Evolutionary conservation across 352 stramenopile species (phyloP).

Genomic region (Heterotrichella gracilis): DNA sequence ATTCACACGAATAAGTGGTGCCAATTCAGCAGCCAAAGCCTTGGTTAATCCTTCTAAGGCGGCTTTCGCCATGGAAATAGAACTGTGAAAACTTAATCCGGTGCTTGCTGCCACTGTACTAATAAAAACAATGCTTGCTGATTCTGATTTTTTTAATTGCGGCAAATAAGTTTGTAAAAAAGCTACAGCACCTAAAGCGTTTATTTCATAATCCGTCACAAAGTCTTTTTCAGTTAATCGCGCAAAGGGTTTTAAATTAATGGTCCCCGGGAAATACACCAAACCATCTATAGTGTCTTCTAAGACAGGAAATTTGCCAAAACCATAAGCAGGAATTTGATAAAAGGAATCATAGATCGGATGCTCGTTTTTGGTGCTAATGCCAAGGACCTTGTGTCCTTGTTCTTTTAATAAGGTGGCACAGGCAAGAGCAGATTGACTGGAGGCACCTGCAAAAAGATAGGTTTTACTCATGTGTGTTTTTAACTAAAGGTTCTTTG

Average conservation of each 20-base stretch:
- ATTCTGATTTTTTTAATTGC: background rate
- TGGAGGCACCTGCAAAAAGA: background rate
- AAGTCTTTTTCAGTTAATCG: background rate
- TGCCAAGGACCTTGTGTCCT: background rate
- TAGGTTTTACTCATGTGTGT: background rate
- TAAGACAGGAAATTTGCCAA: background rate
- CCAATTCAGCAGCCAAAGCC: background rate
- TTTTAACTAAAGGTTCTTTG: too few relatives aligned
- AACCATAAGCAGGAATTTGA: background rate
- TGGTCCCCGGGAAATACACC: background rate
- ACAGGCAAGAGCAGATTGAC: background rate
- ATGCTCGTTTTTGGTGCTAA: background rate
- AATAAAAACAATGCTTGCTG: background rate
- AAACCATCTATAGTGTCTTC: background rate
- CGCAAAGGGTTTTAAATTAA: background rate
- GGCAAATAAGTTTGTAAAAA: background rate
- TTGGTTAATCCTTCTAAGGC: background rate
- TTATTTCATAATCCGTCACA: background rate
- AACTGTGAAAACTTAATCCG: background rate
- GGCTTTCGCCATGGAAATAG: background rate
- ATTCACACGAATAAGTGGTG: background rate
- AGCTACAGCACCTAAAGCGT: background rate
- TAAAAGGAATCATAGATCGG: background rate
- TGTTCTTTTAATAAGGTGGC: background rate
- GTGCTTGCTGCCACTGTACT: background rate